A percentile compares a stretch with the other conserved stretches of the same genome.
Conservation (phyloP, 1,139 yeast species). For the Kluyveromyces sp. region DNA sequence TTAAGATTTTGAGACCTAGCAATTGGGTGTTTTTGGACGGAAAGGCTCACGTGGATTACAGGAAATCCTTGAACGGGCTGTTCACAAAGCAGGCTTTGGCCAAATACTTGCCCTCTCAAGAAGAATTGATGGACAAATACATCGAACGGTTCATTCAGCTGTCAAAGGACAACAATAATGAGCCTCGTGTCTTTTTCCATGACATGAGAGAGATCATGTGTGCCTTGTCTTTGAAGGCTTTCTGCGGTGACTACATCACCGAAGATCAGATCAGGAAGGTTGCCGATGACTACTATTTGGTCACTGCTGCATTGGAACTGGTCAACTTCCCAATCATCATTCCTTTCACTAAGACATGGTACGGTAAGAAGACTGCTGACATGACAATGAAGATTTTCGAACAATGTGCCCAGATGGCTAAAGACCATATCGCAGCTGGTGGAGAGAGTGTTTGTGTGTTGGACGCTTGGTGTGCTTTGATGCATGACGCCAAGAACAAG, state of each 20-base stretch:
- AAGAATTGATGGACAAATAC: slow-evolving; percentile 73
- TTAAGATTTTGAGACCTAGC: slow-evolving; percentile 83
- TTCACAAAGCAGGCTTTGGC: slow-evolving; percentile 81
- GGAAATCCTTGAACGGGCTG: slow-evolving; percentile 82
- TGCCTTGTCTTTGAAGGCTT: slow-evolving; percentile 85
- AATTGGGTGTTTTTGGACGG: slow-evolving; percentile 99
- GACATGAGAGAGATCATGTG: slow-evolving; percentile 94
- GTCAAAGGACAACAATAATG: slow-evolving; percentile 43
- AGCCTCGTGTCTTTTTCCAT: slow-evolving; percentile 72
- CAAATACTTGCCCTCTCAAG: slow-evolving; percentile 77
- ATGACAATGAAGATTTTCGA: slow-evolving; percentile 89
- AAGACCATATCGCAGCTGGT: slow-evolving; percentile 68
- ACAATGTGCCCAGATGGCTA: slow-evolving; percentile 79
- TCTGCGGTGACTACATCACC: slow-evolving; percentile 91
- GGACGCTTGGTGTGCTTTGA: slow-evolving; percentile 89
- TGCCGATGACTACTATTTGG: slow-evolving; percentile 84
- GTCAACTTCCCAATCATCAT: slow-evolving; percentile 95
- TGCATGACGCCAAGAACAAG: slow-evolving; percentile 66
- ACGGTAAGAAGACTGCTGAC: slow-evolving; percentile 89
- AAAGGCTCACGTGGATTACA: slow-evolving; percentile 86
- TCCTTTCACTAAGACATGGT: slow-evolving; percentile 97
- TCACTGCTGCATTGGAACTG: slow-evolving; percentile 92
- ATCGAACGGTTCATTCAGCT: slow-evolving; percentile 55
- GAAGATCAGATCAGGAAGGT: slow-evolving; percentile 80
- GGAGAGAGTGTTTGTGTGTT: slow-evolving; percentile 80